A percentile compares a stretch with the other conserved stretches of the same genome.
phyloP scores from a whole-genome alignment of 2,329 filamentous ascomycete genomes.

The Colletotrichum cuscutae region DNA sequence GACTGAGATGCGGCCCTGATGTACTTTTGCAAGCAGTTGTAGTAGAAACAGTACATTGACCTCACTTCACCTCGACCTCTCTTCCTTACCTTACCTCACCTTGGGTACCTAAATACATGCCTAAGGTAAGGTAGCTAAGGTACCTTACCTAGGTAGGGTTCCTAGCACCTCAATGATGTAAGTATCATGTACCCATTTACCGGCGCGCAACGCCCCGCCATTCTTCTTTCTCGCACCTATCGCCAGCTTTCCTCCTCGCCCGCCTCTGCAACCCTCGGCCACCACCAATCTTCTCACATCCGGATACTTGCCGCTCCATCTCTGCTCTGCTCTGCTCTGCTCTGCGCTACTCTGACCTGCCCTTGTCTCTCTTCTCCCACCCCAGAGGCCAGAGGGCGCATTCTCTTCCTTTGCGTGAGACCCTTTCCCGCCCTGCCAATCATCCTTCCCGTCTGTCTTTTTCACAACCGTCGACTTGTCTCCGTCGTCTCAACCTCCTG shows the following conservation, averaged over 20 bases:
- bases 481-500: constrained; percentile 31
- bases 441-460: constrained; percentile 28
- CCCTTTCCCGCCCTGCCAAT: constrained; percentile 33
- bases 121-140: not conserved
- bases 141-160: not conserved
- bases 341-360: not conserved
- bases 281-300: not conserved
- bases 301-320: not conserved
- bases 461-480: constrained; percentile 11
- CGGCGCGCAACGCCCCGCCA: constrained; percentile 3
- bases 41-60: constrained; percentile 5
- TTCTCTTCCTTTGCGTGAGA: constrained; percentile 24
- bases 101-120: not conserved
- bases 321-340: not conserved
- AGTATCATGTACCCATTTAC: constrained; percentile 10
- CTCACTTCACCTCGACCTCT: not conserved
- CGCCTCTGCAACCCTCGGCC: not conserved
- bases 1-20: not conserved
- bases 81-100: not conserved
- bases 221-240: not conserved
- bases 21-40: not conserved
- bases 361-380: constrained; percentile 1
- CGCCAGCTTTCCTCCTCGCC: constrained; percentile 17
- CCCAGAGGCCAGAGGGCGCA: not conserved
- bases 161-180: not conserved